A percentile compares a stretch with the other conserved stretches of the same genome.
Conservation (phyloP, 31 red algal genomes). For the Asparagopsis taxiformis region DNA sequence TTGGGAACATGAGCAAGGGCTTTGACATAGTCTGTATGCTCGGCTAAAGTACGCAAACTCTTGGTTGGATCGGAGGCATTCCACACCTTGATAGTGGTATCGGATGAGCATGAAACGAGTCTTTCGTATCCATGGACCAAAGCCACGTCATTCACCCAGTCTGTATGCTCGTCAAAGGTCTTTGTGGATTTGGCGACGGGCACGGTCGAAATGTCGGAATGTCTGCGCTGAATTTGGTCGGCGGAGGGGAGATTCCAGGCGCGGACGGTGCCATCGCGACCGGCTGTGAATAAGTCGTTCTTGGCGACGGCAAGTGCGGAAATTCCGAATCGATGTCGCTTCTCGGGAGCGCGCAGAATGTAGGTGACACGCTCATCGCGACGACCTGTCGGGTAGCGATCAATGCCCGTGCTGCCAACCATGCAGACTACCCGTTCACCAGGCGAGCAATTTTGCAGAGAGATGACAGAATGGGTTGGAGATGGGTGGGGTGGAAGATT, state of each 20-base stretch:
- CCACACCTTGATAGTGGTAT: constrained; percentile 97
- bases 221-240: neutral
- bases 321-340: constrained; percentile 87
- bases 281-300: constrained; percentile 57
- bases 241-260: constrained; percentile 55
- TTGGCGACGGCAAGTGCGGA: constrained; percentile 48
- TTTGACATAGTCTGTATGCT: constrained; percentile 95
- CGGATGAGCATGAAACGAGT: constrained; percentile 81
- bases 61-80: constrained; percentile 29
- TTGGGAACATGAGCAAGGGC: constrained; percentile 66
- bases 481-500: too few species aligned
- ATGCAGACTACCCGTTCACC: too few species aligned
- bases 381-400: constrained; percentile 35
- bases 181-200: neutral
- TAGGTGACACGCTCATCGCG: constrained; percentile 78
- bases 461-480: too few species aligned
- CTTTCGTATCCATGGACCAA: constrained; percentile 48
- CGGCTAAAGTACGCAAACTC: constrained; percentile 66
- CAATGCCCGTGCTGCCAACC: constrained; percentile 49
- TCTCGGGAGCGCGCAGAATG: constrained; percentile 72
- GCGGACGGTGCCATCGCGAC: constrained; percentile 79
- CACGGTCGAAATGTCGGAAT: neutral
- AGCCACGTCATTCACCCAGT: constrained; percentile 92
- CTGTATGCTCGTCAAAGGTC: constrained; percentile 89
- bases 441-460: too few species aligned